Percentiles rank a stretch among this genome's conserved stretches.
Conservation (phyloP, 352 stramenopile species). For the Phytopythium chamaehyphon region DNA sequence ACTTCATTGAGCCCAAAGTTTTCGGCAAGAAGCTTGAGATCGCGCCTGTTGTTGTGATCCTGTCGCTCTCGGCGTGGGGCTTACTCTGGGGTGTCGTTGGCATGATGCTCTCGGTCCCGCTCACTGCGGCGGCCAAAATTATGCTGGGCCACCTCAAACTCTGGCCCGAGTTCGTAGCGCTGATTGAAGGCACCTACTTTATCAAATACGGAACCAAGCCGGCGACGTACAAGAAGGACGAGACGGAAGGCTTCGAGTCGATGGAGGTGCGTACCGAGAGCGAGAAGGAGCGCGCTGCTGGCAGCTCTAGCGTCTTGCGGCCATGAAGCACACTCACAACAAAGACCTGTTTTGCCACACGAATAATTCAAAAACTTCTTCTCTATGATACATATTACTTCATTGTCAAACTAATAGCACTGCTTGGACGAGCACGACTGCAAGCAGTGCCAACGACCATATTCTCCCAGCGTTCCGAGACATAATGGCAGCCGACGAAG, state of each 20-base stretch:
- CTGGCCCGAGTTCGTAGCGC: conserved; percentile 82
- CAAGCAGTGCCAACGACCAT: background rate
- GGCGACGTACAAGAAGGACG: conserved; percentile 69
- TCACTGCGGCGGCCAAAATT: conserved; percentile 84
- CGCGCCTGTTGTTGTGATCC: conserved; percentile 81
- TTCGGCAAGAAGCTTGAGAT: conserved; percentile 87
- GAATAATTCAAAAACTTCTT: too few species aligned
- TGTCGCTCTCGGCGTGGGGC: conserved; percentile 85
- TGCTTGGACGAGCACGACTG: background rate
- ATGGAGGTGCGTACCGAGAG: conserved; percentile 77
- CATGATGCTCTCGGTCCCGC: conserved; percentile 88
- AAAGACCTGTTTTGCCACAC: background rate
- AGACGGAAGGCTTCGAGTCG: conserved; percentile 68
- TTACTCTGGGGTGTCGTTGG: conserved; percentile 83
- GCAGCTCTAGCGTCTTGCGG: conserved; percentile 24
- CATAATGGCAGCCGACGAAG: conserved; percentile 11
- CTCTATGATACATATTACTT: background rate
- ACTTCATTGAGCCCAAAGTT: conserved; percentile 87
- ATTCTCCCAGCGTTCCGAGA: background rate
- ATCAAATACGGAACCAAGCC: conserved; percentile 61
- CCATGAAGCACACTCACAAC: conserved; percentile 14
- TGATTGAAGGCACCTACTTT: conserved; percentile 88
- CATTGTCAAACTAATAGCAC: too few species aligned
- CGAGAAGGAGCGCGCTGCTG: conserved; percentile 48
- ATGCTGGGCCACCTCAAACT: conserved; percentile 84